Evolutionary conservation across 768 basidiomycete genomes (phyloP), one percentile per base, ranked within the genome.

Genomic region (Pisolithus sp.): DNA sequence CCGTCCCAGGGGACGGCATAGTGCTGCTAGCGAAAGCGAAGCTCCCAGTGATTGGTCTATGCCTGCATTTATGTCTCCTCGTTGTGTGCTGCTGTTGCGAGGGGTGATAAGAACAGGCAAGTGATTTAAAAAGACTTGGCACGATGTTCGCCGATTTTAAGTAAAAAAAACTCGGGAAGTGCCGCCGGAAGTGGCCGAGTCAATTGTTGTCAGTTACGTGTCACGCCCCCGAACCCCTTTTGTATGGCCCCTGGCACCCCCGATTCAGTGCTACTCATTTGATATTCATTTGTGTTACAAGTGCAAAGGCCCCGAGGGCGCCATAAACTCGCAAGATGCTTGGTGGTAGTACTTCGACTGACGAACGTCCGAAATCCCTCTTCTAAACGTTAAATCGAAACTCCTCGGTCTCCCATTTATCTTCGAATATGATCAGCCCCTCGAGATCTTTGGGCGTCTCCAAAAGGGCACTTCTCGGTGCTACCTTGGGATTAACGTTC

Each of bases 11-110:
- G 37, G 59, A 63, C 68, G 71, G 70, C 77, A 53, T 83, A 82
- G 79, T 71, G 81, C 77, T 81, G 82, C 82, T 83, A 83, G 82
- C 81, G 81, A 83, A 83, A 75, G 81, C 68, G 82, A 80, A 81
- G 81, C 81, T 60, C 52, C 37, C 0, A 61, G 51, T 46, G 49
- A 63, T 63, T 59, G 40, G 56, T 83, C 74, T 83, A 50, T 73
- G 79, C 81, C 76, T 64, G 55, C 57, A 1, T 37, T 61, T 55
- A 58, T 59, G 53, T 62, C 49, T 60, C 57, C 55, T 62, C 59
- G 57, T 45, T n/a, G 55, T 49, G 23, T 46, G 30, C 18, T 21
- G 44, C 17, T 26, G 20, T 24, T 21, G 41, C 31, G 17, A 63
- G 60, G 63, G 62, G 68, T 30, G 68, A 68, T 66, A 68, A 68